Evolutionary conservation across 2,329 filamentous ascomycete genomes (phyloP).

Genomic region (Trichothecium sympodiale): DNA sequence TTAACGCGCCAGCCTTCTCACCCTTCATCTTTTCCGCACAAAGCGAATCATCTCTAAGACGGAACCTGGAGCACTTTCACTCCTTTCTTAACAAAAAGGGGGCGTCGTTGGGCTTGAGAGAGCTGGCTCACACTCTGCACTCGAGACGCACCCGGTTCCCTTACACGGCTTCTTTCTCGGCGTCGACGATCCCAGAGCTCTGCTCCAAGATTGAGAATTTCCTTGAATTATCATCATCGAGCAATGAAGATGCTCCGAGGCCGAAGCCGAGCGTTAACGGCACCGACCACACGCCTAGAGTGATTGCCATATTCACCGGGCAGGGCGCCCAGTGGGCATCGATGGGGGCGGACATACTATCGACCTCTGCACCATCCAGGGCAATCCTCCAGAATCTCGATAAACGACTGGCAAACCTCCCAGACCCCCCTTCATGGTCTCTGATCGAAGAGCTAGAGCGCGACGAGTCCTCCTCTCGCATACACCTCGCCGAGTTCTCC

Average conservation of each 20-base stretch:
- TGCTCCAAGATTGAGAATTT: constrained; percentile 1
- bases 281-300: neutral
- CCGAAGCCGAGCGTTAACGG: neutral
- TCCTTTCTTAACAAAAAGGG: constrained; percentile 16
- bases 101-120: constrained; percentile 14
- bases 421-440: too few relatives aligned
- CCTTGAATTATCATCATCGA: too few relatives aligned
- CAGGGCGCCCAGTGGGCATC: constrained; percentile 20
- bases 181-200: constrained; percentile 2
- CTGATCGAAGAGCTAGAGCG: constrained; percentile 8
- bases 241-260: neutral
- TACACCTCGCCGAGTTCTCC: constrained; percentile 27
- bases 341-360: too few relatives aligned
- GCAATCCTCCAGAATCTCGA: constrained; percentile 4
- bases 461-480: constrained; percentile 18
- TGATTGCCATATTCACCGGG: constrained; percentile 23
- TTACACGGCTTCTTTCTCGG: constrained; percentile 3
- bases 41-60: constrained; percentile 8
- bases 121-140: constrained; percentile 2
- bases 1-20: constrained; percentile 1
- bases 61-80: constrained; percentile 7
- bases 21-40: constrained; percentile 3
- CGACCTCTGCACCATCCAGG: too few relatives aligned
- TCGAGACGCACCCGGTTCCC: neutral
- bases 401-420: too few relatives aligned